phyloP scores from a whole-genome alignment of 2,329 filamentous ascomycete species.

The Claviceps purpurea region DNA sequence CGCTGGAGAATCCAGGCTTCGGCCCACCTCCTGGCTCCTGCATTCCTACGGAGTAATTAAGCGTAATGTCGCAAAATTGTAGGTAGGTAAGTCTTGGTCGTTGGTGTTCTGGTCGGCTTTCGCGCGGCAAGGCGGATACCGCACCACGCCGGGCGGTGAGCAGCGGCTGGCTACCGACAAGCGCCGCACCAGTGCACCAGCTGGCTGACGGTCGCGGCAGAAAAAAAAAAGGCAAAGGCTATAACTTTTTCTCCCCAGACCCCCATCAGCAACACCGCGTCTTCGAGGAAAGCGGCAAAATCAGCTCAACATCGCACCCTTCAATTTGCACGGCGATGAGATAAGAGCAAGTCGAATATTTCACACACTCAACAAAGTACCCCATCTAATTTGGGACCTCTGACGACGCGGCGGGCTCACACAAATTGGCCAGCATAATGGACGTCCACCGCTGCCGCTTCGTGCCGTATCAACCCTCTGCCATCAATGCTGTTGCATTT shows the following conservation, averaged over 20 bases:
- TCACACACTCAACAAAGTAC: not conserved
- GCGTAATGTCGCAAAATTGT: too few relatives aligned
- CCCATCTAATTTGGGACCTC: not conserved
- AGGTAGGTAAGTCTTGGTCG: too few relatives aligned
- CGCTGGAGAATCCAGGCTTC: not conserved
- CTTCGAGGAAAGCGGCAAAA: not conserved
- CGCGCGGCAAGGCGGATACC: not conserved
- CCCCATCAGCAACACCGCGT: not conserved
- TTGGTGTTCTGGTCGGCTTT: too few relatives aligned
- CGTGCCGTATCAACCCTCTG: constrained; percentile 78
- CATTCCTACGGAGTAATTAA: too few relatives aligned
- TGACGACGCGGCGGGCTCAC: not conserved
- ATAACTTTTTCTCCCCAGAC: constrained; percentile 13
- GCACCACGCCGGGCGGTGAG: constrained; percentile 1
- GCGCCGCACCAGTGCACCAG: constrained; percentile 5
- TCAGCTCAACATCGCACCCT: constrained; percentile 2
- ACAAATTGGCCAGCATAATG: constrained; percentile 37
- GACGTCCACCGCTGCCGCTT: constrained; percentile 97
- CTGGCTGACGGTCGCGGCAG: constrained; percentile 4
- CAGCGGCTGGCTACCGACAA: not conserved
- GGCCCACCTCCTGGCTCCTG: not conserved
- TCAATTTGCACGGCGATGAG: not conserved
- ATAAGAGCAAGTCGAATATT: not conserved
- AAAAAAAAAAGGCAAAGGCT: constrained; percentile 19
- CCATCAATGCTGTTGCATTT: constrained; percentile 91